Conservation (phyloP, 345 rosid species). For the Melaleuca alternifolia region DNA sequence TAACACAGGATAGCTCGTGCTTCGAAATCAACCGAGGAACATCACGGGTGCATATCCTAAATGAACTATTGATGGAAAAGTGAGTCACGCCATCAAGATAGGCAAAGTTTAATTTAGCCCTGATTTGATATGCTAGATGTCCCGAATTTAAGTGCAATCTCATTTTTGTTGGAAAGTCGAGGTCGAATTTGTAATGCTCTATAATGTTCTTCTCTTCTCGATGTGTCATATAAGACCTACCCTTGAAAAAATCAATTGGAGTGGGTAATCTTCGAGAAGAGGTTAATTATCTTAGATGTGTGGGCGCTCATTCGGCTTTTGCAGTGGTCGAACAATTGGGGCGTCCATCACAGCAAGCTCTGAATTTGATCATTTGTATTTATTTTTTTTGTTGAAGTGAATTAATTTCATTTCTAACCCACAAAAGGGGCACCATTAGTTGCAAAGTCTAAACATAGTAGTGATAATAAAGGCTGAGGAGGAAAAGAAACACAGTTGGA, state of each 20-base stretch:
- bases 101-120: background rate
- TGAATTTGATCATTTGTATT: background rate
- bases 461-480: too few relatives aligned
- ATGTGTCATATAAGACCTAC: slow-evolving; percentile 2
- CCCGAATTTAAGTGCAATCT: too few relatives aligned
- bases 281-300: background rate
- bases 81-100: background rate
- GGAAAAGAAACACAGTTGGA: too few relatives aligned
- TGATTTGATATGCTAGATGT: too few relatives aligned
- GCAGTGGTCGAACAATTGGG: background rate
- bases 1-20: background rate
- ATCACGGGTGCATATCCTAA: background rate
- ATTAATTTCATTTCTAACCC: too few relatives aligned
- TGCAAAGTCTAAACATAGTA: too few relatives aligned
- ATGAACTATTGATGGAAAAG: background rate
- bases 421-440: too few relatives aligned
- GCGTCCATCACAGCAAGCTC: background rate
- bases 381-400: too few relatives aligned
- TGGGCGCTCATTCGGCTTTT: background rate
- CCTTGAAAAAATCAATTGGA: slow-evolving; percentile 2
- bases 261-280: background rate
- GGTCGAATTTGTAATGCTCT: too few relatives aligned
- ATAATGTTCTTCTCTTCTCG: too few relatives aligned
- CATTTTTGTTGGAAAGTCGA: too few relatives aligned
- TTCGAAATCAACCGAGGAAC: background rate